Percentiles rank a stretch among this genome's conserved stretches.
Conservation (phyloP, 202 grass and related monocot species). For the Eragrostis tef region DNA sequence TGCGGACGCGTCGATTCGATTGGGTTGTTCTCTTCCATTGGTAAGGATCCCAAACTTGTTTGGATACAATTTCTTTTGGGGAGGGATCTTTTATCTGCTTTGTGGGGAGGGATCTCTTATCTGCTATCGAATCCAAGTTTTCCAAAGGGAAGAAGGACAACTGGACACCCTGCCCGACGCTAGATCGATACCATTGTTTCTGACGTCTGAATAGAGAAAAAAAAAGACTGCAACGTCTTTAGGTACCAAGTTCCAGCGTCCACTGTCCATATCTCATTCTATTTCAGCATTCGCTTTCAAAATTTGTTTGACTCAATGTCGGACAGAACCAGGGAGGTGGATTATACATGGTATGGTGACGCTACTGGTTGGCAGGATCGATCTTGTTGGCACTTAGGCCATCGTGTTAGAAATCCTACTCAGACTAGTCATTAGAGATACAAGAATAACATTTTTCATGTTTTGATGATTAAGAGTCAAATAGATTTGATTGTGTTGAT, state of each 20-base stretch:
- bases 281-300: background rate
- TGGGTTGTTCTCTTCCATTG: too few species aligned
- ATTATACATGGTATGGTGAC: background rate
- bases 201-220: background rate
- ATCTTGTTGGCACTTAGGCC: too few species aligned
- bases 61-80: too few species aligned
- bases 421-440: background rate
- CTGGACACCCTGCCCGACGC: too few species aligned
- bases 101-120: too few species aligned
- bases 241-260: background rate
- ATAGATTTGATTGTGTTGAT: background rate
- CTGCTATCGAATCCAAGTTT: too few species aligned
- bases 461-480: background rate
- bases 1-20: too few species aligned
- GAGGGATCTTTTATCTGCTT: too few species aligned
- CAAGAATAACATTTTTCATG: background rate
- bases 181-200: background rate
- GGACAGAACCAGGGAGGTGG: background rate
- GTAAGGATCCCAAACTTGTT: too few species aligned
- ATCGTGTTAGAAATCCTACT: background rate
- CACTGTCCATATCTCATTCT: background rate
- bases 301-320: conserved; percentile 8
- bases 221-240: background rate
- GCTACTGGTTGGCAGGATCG: too few species aligned
- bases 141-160: too few species aligned